Base-by-base conservation (phyloP, 345 rosid genomes). In the Salix arbutifolia region DNA sequence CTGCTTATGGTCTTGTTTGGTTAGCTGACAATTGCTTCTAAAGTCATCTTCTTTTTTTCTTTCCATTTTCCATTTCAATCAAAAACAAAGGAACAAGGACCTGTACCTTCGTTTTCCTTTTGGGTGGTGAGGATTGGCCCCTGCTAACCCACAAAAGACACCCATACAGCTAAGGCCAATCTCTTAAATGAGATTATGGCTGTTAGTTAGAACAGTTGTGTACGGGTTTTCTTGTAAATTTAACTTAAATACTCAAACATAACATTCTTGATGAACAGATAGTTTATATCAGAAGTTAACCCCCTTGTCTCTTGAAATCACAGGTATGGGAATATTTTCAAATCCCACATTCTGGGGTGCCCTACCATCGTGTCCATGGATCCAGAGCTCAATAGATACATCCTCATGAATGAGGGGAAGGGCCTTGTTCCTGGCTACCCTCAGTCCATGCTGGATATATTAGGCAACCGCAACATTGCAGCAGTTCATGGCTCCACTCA, bases 341-440 rank as follows among this genome's bases (percentile, higher is more conserved):
- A 90, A 79, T 84, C 98, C 70, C 98, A 94, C 86, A 83, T 94
- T 52, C 71, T 92, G 19, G 98, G 98, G 1, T 88, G 96, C 74
- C 98, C 98, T 30, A 91, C 97, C 1, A 44, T 90, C 30, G 77
- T 94, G 42, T 91, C 92, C 14, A 88, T 90, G 93, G 97, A 94
- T 77, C 90, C 95, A 13, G 94, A 90, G 80, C 76, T 92, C 28
- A 92, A 94, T 77, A 83, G 97, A 74, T 91, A 87, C 83, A 92
- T 92, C 50, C 88, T 94, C 9, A 82, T 89, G 92, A 92, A 90
- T 69, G 98, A 94, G 77, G 84, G 83, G 0, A 94, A 89, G 81
- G 98, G 98, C 37, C 85, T 92, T 42, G 91, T 94, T 72, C 93
- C 97, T 46, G 98, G 98, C 26, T 94, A 94, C 73, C 97, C 97